Evolutionary conservation across 257 asterid genomes (phyloP), one percentile per base, ranked within the genome.

Genomic region (Jacaranda mimosifolia): DNA sequence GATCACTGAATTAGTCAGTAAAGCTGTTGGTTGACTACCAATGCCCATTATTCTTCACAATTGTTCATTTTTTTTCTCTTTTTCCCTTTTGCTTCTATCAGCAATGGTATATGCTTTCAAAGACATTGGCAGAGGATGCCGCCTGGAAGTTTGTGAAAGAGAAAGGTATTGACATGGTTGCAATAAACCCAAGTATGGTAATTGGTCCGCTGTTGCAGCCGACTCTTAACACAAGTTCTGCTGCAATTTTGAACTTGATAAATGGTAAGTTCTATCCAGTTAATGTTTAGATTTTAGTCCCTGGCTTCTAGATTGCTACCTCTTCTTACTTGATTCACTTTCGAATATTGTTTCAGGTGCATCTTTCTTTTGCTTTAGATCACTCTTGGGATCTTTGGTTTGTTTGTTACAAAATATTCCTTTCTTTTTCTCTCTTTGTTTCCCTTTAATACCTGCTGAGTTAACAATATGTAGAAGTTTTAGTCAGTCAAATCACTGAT

Each of bases 141-240:
- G 97, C 94, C 1, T 92, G 96, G 94, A 86, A 90, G 81, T 92
- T 88, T 83, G 91, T 77, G 66, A 88, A 85, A 76, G 96, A 90
- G 87, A 92, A 88, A 73, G 90, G 90, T 59, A 82, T 92, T 17
- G 87, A 92, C 79, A 75, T 92, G 96, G 96, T 90, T 36, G 45
- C 84, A 17, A 83, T 92, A 77, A 90, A 92, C 85, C 97, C 96
- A 10, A 74, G 94, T 18, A 75, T 90, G 96, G 96, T 92, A 39
- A 87, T 90, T 78, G 97, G 97, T 72, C 94, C 94, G 40, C 81
- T 92, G 67, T 76, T 92, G 85, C 96, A 93, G 84, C 96, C 96
- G 49, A 89, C 91, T 45, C 91, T 93, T 9, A 93, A 93, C 82
- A 88, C 93, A 21, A 89, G 94, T 71, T 82, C 94, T 75, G 88